Evolutionary conservation across 441 rosid genomes (phyloP).

Genomic region (Gossypium laxum): DNA sequence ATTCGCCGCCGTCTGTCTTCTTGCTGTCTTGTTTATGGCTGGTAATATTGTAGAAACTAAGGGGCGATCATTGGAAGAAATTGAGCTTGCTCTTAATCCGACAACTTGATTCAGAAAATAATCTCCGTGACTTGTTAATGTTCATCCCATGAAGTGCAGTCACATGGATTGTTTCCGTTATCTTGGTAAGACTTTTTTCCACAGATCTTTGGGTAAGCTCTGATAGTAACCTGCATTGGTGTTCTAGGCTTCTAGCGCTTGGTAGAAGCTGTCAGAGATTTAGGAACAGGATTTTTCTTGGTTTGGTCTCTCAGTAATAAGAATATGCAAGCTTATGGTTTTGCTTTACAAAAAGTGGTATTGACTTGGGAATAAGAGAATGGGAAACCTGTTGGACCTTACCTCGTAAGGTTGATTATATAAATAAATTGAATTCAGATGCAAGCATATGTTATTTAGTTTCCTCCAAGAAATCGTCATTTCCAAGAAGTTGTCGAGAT

Average conservation of each 20-base stretch:
- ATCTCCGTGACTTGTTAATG: conserved; percentile 8
- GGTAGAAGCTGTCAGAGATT: not conserved
- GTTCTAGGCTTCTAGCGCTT: not conserved
- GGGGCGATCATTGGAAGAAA: conserved; percentile 88
- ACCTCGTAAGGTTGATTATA: not conserved
- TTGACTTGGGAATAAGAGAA: not conserved
- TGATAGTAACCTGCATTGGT: not conserved
- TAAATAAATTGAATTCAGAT: not conserved
- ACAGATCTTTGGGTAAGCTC: not conserved
- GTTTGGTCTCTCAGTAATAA: not conserved
- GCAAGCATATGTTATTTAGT: not conserved
- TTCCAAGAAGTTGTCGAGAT: not conserved
- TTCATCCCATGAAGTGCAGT: not conserved
- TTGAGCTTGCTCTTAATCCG: conserved; percentile 65
- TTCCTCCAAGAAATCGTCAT: not conserved
- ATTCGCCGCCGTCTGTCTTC: conserved; percentile 62
- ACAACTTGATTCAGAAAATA: conserved; percentile 26
- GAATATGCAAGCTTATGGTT: not conserved
- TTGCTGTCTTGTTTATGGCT: conserved; percentile 67
- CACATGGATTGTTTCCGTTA: not conserved
- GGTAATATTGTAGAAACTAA: conserved; percentile 83
- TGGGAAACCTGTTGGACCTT: not conserved
- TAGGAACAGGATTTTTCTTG: not conserved
- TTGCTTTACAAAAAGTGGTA: not conserved
- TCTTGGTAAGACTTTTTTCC: not conserved